Conservation (phyloP, 306 rosid species). For the Adenanthera pavonina region DNA sequence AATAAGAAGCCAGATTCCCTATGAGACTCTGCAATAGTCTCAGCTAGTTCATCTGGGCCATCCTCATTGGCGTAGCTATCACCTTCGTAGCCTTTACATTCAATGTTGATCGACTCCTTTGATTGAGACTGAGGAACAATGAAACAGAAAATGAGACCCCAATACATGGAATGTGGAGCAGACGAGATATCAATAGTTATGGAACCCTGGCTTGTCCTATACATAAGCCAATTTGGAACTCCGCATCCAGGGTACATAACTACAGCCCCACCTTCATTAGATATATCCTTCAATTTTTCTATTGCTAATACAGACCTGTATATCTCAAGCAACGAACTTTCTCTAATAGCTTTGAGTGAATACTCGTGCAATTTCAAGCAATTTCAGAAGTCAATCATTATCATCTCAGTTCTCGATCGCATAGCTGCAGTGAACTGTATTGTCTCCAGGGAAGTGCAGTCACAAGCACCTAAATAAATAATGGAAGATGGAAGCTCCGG, state of each 20-base stretch:
- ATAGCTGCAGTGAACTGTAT: not conserved
- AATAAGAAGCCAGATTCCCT: too few species aligned
- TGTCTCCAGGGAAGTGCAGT: not conserved
- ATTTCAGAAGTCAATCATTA: not conserved
- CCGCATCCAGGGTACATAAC: not conserved
- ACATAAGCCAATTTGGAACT: not conserved
- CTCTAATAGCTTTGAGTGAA: conserved; percentile 1
- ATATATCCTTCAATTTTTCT: not conserved
- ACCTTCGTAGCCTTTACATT: not conserved
- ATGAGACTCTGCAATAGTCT: too few species aligned
- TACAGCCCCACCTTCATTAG: too few species aligned
- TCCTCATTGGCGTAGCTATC: not conserved
- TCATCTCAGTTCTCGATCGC: not conserved
- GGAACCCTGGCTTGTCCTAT: not conserved
- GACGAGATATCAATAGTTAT: not conserved
- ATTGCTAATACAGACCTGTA: not conserved
- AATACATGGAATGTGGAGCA: not conserved
- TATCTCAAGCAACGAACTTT: not conserved
- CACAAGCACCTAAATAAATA: not conserved
- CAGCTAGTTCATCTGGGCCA: too few species aligned
- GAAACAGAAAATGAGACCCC: not conserved
- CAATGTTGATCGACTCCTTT: too few species aligned
- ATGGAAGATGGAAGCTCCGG: not conserved
- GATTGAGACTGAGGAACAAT: not conserved
- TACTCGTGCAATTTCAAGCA: not conserved